Base-by-base conservation (phyloP, 352 stramenopile species). In the Globisporangium middletonii region DNA sequence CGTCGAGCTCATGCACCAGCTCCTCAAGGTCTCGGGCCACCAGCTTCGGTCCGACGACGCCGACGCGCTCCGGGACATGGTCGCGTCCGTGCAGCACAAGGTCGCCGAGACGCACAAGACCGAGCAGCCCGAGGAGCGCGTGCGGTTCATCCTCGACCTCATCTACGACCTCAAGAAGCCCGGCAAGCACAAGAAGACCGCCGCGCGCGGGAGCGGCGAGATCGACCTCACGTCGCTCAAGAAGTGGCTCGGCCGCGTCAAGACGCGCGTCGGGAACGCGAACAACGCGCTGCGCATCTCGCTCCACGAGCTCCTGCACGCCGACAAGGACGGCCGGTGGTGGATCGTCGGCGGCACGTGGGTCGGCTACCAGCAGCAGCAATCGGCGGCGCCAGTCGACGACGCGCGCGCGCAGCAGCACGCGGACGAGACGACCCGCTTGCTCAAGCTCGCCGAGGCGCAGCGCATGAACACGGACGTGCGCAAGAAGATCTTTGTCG, bases 401-500 rank as follows among this genome's bases (percentile, higher is more conserved):
- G 23, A 23, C 23, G 23, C 23, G 23, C 60, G 63, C 26, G 55
- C 57, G 5, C 42, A n/a, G 66, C 27, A 42, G 53, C 16, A 65
- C 61, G 51, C 19, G 27, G 66, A 68, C 45, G 67, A 79, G 66
- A 78, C 74, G 13, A 95, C 72, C 60, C 79, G 67, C 41, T 68
- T 99, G 12, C 53, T 98, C 15, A 76, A 92, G 47, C 74, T 98
- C 27, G 96, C 96, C 37, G 82, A 94, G 26, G 98, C 97, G 68
- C 92, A 98, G 69, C 90, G 94, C 60, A 99, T 99, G 96, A 99
- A 99, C 65, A 98, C 95, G 30, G 81, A 98, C 61, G 75, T 96
- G 28, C 90, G 95, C 46, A 87, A 95, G 59, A 85, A 94, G 42
- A 98, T 98, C 55, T 99, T 99, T 67, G 97, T 97, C 54, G 96